Evolutionary conservation across 371 early-diverging fungal genomes (phyloP).

Genomic region (Mucor sp.): DNA sequence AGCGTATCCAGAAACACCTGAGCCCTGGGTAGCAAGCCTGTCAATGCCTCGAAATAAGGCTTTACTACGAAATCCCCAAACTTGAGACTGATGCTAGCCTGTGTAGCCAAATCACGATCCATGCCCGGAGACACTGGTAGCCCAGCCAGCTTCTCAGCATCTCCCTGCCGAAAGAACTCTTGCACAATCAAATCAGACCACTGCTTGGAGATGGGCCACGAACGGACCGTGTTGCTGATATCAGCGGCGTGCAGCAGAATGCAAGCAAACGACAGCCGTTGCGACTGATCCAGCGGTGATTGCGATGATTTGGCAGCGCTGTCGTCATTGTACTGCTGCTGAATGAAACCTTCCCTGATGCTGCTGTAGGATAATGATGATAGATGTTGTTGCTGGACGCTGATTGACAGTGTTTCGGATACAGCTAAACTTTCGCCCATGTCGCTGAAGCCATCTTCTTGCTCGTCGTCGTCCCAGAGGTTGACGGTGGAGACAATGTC

Average conservation of each 20-base stretch:
- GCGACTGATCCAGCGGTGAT: background rate
- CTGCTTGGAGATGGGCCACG: constrained; percentile 80
- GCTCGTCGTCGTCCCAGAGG: background rate
- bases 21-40: constrained; percentile 64
- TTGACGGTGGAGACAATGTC: constrained; percentile 8
- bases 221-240: constrained; percentile 85
- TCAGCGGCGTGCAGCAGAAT: constrained; percentile 86
- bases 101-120: constrained; percentile 77
- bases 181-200: constrained; percentile 88
- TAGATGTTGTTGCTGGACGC: background rate
- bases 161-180: constrained; percentile 91
- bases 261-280: constrained; percentile 61
- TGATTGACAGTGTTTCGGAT: constrained; percentile 1
- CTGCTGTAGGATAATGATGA: background rate
- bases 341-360: no score
- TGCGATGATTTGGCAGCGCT: background rate
- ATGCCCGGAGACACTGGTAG: constrained; percentile 86
- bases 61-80: constrained; percentile 80
- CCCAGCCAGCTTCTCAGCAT: constrained; percentile 72
- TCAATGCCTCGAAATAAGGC: constrained; percentile 81
- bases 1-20: constrained; percentile 35
- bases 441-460: background rate
- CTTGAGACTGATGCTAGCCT: constrained; percentile 77
- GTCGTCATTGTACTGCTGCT: background rate
- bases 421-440: background rate